Conservation (phyloP, 2,329 filamentous ascomycete species). For the Didymella keratinophila region DNA sequence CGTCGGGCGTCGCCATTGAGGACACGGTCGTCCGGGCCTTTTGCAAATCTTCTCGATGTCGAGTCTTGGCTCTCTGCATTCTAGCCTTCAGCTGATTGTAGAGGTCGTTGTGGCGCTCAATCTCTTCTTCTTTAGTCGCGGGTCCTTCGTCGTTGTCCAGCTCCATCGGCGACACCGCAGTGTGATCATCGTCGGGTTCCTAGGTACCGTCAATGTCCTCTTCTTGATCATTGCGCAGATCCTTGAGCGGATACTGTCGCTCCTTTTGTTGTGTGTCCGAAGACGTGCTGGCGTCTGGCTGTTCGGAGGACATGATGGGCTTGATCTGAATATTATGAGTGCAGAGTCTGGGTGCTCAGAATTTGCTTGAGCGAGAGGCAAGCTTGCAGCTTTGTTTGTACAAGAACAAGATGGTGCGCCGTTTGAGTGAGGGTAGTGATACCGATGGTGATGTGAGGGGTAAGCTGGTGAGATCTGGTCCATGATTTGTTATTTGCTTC, state of each 20-base stretch:
- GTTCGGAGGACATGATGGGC: background rate
- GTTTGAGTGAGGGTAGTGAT: background rate
- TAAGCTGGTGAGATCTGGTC: background rate
- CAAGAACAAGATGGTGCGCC: background rate
- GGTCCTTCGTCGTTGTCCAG: background rate
- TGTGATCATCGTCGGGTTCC: background rate
- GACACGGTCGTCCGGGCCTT: too few relatives aligned
- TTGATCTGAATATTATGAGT: conserved; percentile 52
- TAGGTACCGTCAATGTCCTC: background rate
- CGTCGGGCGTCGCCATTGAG: background rate
- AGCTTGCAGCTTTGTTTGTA: conserved; percentile 79
- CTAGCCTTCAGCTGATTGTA: too few relatives aligned
- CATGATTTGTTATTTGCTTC: background rate
- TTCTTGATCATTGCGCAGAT: background rate
- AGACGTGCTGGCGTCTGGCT: background rate
- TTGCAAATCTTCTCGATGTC: too few relatives aligned
- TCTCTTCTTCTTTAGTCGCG: too few relatives aligned
- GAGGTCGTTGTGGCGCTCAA: too few relatives aligned
- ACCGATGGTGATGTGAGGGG: background rate
- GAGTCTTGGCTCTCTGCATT: too few relatives aligned
- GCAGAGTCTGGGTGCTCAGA: conserved; percentile 78
- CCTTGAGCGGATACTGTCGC: background rate
- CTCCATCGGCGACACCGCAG: background rate
- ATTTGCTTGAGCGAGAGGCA: conserved; percentile 84
- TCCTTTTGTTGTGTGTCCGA: background rate